phyloP scores from a whole-genome alignment of 805 yeast species.

The Candida ipomoeae region DNA sequence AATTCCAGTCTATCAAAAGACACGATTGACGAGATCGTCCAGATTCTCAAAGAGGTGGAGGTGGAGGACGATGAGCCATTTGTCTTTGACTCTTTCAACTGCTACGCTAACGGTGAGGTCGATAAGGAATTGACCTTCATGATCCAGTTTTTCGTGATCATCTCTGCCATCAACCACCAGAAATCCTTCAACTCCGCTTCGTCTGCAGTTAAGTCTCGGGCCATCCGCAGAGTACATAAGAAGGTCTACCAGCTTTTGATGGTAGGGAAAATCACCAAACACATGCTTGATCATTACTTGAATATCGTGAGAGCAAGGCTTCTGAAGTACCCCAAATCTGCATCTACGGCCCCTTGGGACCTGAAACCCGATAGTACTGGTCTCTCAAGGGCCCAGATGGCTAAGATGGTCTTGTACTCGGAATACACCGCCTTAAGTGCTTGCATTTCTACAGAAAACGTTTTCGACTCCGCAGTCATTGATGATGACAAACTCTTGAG shows the following conservation, averaged over 20 bases:
- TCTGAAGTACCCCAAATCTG: slow-evolving; percentile 45
- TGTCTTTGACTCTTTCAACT: slow-evolving; percentile 57
- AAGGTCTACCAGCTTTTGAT: slow-evolving; percentile 63
- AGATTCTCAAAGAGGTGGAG: slow-evolving; percentile 26
- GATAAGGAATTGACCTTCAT: slow-evolving; percentile 55
- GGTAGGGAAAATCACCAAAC: slow-evolving; percentile 43
- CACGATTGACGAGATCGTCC: slow-evolving; percentile 34
- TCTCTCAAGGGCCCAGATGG: slow-evolving; percentile 33
- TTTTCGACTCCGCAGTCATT: slow-evolving; percentile 39
- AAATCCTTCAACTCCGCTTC: slow-evolving; percentile 23
- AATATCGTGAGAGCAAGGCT: slow-evolving; percentile 34
- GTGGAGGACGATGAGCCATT: slow-evolving; percentile 41
- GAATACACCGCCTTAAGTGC: slow-evolving; percentile 50
- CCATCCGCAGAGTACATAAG: slow-evolving; percentile 48
- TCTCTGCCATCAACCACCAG: slow-evolving; percentile 23
- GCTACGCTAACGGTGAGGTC: slow-evolving; percentile 54
- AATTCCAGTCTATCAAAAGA: slow-evolving; percentile 19
- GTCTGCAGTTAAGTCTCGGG: slow-evolving; percentile 18
- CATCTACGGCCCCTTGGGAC: slow-evolving; percentile 9
- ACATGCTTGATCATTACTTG: slow-evolving; percentile 26
- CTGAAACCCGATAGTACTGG: neutral
- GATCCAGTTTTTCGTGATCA: slow-evolving; percentile 46
- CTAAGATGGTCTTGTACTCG: slow-evolving; percentile 50
- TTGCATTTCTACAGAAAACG: slow-evolving; percentile 30
- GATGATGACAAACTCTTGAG: slow-evolving; percentile 58